Conservation (phyloP, 2,329 filamentous ascomycete species). For the Ceratocystis smalleyi region DNA sequence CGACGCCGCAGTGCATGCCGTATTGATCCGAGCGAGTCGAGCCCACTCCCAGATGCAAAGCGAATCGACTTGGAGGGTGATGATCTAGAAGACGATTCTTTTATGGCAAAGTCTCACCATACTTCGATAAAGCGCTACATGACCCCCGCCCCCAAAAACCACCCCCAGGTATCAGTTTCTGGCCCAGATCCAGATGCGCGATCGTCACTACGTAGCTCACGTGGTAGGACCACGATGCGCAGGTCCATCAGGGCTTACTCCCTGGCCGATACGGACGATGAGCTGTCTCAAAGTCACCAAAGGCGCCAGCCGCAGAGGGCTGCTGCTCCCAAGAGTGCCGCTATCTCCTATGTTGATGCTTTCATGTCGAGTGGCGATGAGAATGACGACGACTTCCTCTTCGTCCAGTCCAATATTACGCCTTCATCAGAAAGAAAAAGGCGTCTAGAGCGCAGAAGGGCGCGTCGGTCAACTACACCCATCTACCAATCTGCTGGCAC, state of each 20-base stretch:
- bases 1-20: neutral
- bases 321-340: neutral
- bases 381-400: conserved; percentile 25
- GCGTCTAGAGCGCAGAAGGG: neutral
- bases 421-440: neutral
- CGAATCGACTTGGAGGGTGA: neutral
- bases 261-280: neutral
- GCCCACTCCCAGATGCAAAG: neutral
- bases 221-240: neutral
- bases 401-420: conserved; percentile 27
- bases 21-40: neutral
- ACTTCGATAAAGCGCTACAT: neutral
- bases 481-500: conserved; percentile 15
- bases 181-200: neutral
- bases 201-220: neutral
- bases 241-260: neutral
- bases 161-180: neutral
- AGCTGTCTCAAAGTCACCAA: neutral
- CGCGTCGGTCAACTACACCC: neutral
- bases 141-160: neutral
- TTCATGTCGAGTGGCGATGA: conserved; percentile 21
- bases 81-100: neutral
- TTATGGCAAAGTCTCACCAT: neutral
- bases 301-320: neutral
- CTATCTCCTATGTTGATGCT: neutral